Percentiles rank a stretch among this genome's conserved stretches.
Evolutionary conservation across 495 filamentous ascomycete species (phyloP).

Genomic region (Penicillium crystallinum): DNA sequence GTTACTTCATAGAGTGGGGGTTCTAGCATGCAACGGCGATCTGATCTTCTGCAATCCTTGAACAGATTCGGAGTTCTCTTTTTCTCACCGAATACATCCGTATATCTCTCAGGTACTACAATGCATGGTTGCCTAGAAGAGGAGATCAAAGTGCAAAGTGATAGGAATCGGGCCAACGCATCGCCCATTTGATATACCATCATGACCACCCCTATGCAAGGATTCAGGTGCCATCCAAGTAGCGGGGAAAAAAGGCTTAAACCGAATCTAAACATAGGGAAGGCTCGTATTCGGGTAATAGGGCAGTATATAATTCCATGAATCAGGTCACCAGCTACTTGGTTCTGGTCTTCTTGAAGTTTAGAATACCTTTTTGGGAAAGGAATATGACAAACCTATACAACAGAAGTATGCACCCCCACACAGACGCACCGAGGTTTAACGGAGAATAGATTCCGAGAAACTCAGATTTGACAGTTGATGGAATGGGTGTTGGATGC

Average conservation of each 20-base stretch:
- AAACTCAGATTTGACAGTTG: neutral
- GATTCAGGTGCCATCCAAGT: neutral
- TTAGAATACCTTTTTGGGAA: neutral
- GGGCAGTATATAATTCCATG: neutral
- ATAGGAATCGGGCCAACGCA: neutral
- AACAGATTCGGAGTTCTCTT: too few relatives aligned
- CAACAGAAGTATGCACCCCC: neutral
- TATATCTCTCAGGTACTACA: neutral
- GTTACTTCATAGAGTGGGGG: neutral
- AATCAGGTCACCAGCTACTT: constrained; percentile 4
- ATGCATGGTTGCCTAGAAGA: neutral
- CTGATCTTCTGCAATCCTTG: neutral
- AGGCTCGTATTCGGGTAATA: constrained; percentile 4
- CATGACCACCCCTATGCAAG: neutral
- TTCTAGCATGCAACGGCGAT: neutral
- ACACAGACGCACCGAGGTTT: neutral
- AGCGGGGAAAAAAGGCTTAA: neutral
- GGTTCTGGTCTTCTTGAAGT: neutral
- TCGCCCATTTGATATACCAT: constrained; percentile 3
- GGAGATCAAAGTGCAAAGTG: neutral
- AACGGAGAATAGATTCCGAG: neutral
- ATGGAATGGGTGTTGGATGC: neutral
- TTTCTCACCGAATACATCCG: too few relatives aligned
- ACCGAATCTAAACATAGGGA: neutral
- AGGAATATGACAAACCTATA: neutral